These are phyloP conservation scores for Termitomyces bulborhizus DNA, from an alignment of 768 basidiomycete species.

Conservation along the genomic window DNA sequence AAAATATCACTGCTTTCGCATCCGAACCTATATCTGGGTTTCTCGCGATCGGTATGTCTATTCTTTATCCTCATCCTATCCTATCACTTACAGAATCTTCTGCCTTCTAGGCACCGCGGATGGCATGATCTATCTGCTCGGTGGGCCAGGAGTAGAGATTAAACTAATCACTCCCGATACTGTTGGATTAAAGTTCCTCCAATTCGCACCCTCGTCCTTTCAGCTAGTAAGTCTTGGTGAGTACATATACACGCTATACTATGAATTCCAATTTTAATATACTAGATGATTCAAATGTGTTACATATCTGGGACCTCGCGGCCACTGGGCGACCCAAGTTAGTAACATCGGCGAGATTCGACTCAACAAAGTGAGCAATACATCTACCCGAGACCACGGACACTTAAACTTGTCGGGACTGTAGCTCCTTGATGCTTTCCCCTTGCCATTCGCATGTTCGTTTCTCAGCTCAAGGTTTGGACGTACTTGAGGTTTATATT, in stretches of 20 bases:
- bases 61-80: not conserved
- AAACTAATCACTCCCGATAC: constrained; percentile 41
- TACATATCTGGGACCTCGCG: constrained; percentile 59
- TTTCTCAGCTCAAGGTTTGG: constrained; percentile 8
- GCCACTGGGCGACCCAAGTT: constrained; percentile 46
- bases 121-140: constrained; percentile 64
- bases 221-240: constrained; percentile 61
- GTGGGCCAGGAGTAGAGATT: constrained; percentile 57
- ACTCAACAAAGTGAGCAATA: constrained; percentile 36
- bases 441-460: constrained; percentile 70
- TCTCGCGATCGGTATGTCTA: constrained; percentile 50
- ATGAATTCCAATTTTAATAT: not conserved
- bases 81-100: not conserved
- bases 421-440: constrained; percentile 55
- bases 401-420: not conserved
- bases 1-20: constrained; percentile 47
- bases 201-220: constrained; percentile 49
- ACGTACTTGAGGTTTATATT: constrained; percentile 12
- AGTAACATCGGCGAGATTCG: constrained; percentile 42
- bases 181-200: constrained; percentile 49
- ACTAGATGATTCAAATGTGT: constrained; percentile 44
- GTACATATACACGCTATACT: constrained; percentile 6
- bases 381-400: not conserved
- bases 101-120: constrained; percentile 47
- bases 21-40: constrained; percentile 55